These are phyloP conservation scores for Pseudopyricularia javanii DNA, from an alignment of 2,329 filamentous ascomycete genomes.

Conservation along the genomic window DNA sequence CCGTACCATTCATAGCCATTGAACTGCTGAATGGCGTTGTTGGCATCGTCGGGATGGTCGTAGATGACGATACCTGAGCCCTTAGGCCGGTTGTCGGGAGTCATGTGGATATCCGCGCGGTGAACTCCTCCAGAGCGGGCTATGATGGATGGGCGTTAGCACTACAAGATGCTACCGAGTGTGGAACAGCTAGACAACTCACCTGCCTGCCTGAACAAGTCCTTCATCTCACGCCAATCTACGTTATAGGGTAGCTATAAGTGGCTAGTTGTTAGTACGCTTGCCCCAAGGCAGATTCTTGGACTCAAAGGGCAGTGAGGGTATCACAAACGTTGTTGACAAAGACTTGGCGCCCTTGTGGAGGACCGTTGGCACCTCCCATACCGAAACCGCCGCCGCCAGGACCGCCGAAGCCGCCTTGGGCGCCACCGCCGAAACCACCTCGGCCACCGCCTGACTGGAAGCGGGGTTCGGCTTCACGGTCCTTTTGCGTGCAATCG, in stretches of 20 bases:
- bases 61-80: slow-evolving; percentile 96
- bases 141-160: slow-evolving; percentile 10
- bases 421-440: slow-evolving; percentile 40
- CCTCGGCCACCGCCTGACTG: slow-evolving; percentile 57
- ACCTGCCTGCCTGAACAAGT: slow-evolving; percentile 97
- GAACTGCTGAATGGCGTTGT: slow-evolving; percentile 92
- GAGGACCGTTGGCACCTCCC: slow-evolving; percentile 40
- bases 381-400: slow-evolving; percentile 35
- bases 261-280: slow-evolving; percentile 12
- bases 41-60: slow-evolving; percentile 86
- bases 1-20: slow-evolving; percentile 99
- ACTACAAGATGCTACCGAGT: not conserved
- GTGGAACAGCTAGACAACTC: slow-evolving; percentile 24
- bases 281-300: slow-evolving; percentile 6
- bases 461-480: slow-evolving; percentile 95
- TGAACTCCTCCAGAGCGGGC: slow-evolving; percentile 66
- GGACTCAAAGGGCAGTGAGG: slow-evolving; percentile 5
- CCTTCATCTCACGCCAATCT: slow-evolving; percentile 98
- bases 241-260: slow-evolving; percentile 86
- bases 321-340: slow-evolving; percentile 82
- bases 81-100: slow-evolving; percentile 86
- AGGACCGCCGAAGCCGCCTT: slow-evolving; percentile 14
- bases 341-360: slow-evolving; percentile 70
- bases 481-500: slow-evolving; percentile 53
- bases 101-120: slow-evolving; percentile 87